A percentile compares a stretch with the other conserved stretches of the same genome.
phyloP scores from a whole-genome alignment of 768 basidiomycete genomes.

The Cyclocybe cylindracea region DNA sequence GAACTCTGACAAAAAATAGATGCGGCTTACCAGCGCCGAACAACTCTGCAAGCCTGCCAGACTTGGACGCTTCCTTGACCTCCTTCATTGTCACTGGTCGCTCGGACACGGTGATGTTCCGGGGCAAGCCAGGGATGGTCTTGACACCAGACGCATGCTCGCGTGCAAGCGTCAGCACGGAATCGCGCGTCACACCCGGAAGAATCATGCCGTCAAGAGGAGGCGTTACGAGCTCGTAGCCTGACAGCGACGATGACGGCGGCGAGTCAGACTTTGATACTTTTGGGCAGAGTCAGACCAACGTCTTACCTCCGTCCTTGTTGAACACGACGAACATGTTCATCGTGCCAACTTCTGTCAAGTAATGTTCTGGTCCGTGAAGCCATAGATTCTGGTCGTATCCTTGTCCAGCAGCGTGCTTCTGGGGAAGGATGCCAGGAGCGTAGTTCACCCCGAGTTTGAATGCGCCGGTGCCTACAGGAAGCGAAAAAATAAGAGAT shows the following conservation, averaged over 20 bases:
- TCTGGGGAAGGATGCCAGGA: conserved; percentile 84
- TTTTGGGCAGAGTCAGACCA: neutral
- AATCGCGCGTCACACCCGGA: conserved; percentile 89
- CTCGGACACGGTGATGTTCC: conserved; percentile 61
- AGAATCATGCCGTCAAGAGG: conserved; percentile 91
- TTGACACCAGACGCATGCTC: conserved; percentile 55
- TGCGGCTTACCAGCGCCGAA: conserved; percentile 71
- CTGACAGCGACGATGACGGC: conserved; percentile 33
- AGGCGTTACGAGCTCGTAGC: conserved; percentile 84
- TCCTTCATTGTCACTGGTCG: conserved; percentile 77
- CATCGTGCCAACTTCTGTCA: conserved; percentile 87
- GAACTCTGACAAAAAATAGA: neutral
- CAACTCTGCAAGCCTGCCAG: conserved; percentile 75
- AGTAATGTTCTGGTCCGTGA: conserved; percentile 64
- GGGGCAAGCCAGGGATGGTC: conserved; percentile 50
- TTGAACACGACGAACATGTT: conserved; percentile 86
- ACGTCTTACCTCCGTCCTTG: conserved; percentile 61
- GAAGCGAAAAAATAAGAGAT: neutral
- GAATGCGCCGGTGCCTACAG: conserved; percentile 76
- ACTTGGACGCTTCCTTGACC: conserved; percentile 54
- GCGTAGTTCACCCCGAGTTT: conserved; percentile 91
- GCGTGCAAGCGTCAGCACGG: conserved; percentile 69
- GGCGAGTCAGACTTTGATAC: conserved; percentile 23
- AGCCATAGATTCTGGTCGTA: conserved; percentile 93
- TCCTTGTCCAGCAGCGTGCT: conserved; percentile 69